Evolutionary conservation across 169 alveolate genomes (phyloP), one percentile per base, ranked within the genome.

Genomic region (Plasmodium vivax): DNA sequence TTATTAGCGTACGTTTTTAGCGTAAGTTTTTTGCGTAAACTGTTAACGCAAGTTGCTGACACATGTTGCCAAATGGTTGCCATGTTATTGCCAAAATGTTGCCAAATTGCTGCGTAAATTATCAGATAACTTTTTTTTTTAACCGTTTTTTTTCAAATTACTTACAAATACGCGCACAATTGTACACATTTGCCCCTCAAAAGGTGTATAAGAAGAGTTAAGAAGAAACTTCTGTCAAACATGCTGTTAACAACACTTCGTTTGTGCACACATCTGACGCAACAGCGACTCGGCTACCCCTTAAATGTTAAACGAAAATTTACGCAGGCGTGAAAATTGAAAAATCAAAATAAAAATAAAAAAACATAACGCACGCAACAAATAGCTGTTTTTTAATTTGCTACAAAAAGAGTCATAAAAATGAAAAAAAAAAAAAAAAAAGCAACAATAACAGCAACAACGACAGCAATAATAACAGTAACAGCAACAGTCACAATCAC

Each of bases 251-350:
- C n/a, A 85, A 85, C 93, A 38, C 72, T 85, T 75, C 68, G 68
- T 75, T 51, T 77, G 68, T 38, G 93, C 85, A 85, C 93, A 74
- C 85, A 85, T 85, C 8, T 75, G 51, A 79, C 54, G 7, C 85
- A 85, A 30, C 93, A 75, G 80, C 93, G 73, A 47, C 19, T 81
- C 62, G 58, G 30, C 87, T 58, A 34, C 72, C 62, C 62, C 82
- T 56, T 85, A 54, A 19, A 75, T 54, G 23, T 23, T 43, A 83
- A 16, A 85, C 27, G 51, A 45, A 85, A 54, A 75, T 27, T 75
- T 85, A 62, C 43, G 62, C 80, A 85, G 82, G 58, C 12, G 36
- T 23, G 36, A 68, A 68, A 68, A 68, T 23, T 23, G 36, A 68
- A 68, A 16, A 62, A 62, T 19, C 27, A 62, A n/a, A 62, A 62